Conservation (phyloP, 1,139 yeast species). For the Pichia sp. region DNA sequence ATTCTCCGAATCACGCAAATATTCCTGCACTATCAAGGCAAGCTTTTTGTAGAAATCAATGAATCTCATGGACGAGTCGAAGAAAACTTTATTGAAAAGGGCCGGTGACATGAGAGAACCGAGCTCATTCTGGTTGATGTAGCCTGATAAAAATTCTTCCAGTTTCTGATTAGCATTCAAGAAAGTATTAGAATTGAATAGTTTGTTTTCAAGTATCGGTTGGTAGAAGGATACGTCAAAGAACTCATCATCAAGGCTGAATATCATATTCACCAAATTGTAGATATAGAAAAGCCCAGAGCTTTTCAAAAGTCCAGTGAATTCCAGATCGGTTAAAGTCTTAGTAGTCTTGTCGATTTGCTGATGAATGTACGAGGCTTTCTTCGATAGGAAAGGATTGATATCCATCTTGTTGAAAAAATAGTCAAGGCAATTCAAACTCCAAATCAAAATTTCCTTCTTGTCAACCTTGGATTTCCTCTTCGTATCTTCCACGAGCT, state of each 20-base stretch:
- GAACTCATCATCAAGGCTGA: conserved; percentile 47
- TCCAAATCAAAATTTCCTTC: conserved; percentile 35
- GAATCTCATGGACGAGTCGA: conserved; percentile 41
- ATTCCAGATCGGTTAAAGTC: conserved; percentile 29
- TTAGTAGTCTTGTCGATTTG: conserved; percentile 30
- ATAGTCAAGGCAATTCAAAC: conserved; percentile 54
- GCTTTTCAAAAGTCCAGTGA: conserved; percentile 34
- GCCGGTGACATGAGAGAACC: conserved; percentile 57
- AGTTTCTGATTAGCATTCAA: conserved; percentile 36
- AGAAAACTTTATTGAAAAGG: conserved; percentile 48
- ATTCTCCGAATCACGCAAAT: conserved; percentile 28
- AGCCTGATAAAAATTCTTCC: conserved; percentile 49
- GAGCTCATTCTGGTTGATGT: conserved; percentile 51
- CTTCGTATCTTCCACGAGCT: conserved; percentile 30
- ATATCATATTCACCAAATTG: conserved; percentile 64
- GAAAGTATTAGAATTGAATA: conserved; percentile 42
- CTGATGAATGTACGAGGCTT: conserved; percentile 31
- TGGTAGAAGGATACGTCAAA: conserved; percentile 52
- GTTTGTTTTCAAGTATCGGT: conserved; percentile 56
- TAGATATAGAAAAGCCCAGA: conserved; percentile 50
- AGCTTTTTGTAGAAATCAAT: conserved; percentile 49
- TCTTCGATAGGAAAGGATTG: conserved; percentile 28
- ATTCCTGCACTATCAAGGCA: conserved; percentile 32
- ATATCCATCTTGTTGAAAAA: conserved; percentile 50
- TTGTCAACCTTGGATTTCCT: conserved; percentile 24